Evolutionary conservation across 495 filamentous ascomycete species (phyloP).

Genomic region (Chaetomidium leptoderma): DNA sequence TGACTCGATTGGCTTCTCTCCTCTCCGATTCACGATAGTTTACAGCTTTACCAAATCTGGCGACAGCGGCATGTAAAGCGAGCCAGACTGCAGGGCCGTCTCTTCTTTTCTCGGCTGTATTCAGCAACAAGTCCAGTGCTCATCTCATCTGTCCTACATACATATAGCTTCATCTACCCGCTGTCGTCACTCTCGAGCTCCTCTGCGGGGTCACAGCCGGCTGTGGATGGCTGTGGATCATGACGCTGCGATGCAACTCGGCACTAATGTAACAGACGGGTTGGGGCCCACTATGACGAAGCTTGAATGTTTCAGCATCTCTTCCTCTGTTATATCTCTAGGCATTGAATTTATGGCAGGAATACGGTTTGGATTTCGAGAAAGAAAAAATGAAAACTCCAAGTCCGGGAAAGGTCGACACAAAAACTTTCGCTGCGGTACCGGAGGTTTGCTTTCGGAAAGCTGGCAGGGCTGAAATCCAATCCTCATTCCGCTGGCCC

Average conservation of each 20-base stretch:
- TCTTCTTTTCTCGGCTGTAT: neutral
- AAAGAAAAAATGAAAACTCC: no score
- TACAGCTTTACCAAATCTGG: no score
- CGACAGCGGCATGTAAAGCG: no score
- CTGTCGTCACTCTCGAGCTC: constrained; percentile 3
- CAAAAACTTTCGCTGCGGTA: neutral
- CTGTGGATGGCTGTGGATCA: constrained; percentile 5
- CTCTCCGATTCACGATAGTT: neutral
- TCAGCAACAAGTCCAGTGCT: no score
- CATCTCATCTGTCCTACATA: neutral
- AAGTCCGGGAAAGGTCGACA: no score
- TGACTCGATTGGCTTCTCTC: constrained; percentile 2
- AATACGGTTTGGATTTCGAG: neutral
- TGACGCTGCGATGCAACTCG: constrained; percentile 11
- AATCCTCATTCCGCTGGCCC: neutral
- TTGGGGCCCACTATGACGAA: constrained; percentile 12
- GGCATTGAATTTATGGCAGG: no score
- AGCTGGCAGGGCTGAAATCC: constrained; percentile 7
- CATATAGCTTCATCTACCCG: neutral
- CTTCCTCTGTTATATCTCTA: neutral
- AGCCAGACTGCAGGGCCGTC: neutral
- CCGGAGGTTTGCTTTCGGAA: neutral
- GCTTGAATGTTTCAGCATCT: constrained; percentile 3
- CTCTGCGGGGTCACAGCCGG: neutral
- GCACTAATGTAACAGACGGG: neutral